A percentile compares a stretch with the other conserved stretches of the same genome.
These are phyloP conservation scores for Quercus aquifolioides DNA, from an alignment of 306 rosid species.

Conservation along the genomic window DNA sequence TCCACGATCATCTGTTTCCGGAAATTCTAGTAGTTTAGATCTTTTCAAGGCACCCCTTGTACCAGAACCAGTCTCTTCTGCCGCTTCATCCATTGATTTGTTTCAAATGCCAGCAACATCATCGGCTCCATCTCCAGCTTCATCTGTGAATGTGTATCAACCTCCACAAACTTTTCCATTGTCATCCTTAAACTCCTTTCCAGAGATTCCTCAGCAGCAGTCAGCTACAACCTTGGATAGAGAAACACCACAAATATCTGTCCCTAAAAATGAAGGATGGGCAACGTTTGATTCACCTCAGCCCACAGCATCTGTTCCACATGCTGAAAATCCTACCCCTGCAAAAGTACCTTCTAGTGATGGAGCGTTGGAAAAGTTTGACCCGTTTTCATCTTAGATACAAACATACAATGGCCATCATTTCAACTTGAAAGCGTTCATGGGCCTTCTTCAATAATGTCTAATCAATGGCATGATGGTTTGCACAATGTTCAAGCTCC, in stretches of 20 bases:
- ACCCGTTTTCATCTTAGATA: conserved; percentile 33
- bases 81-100: conserved; percentile 45
- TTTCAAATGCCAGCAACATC: conserved; percentile 47
- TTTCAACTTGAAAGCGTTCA: conserved; percentile 25
- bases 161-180: conserved; percentile 30
- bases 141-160: conserved; percentile 26
- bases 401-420: conserved; percentile 45
- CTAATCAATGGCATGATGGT: conserved; percentile 44
- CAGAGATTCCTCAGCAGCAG: conserved; percentile 35
- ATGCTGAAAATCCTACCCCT: conserved; percentile 28
- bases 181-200: conserved; percentile 41
- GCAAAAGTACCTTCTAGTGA: conserved; percentile 25
- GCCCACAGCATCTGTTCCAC: conserved; percentile 22
- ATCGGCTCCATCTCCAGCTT: conserved; percentile 30
- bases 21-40: conserved; percentile 42
- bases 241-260: conserved; percentile 32
- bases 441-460: conserved; percentile 27
- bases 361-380: conserved; percentile 36
- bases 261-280: conserved; percentile 70
- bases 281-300: conserved; percentile 72
- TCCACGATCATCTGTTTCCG: conserved; percentile 38
- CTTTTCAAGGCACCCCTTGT: conserved; percentile 29
- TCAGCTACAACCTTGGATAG: conserved; percentile 35
- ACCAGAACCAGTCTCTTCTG: conserved; percentile 29
- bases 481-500: conserved; percentile 34